These are phyloP conservation scores for Cladophialophora bantiana DNA, from an alignment of 2,329 filamentous ascomycete genomes.

Conservation along the genomic window DNA sequence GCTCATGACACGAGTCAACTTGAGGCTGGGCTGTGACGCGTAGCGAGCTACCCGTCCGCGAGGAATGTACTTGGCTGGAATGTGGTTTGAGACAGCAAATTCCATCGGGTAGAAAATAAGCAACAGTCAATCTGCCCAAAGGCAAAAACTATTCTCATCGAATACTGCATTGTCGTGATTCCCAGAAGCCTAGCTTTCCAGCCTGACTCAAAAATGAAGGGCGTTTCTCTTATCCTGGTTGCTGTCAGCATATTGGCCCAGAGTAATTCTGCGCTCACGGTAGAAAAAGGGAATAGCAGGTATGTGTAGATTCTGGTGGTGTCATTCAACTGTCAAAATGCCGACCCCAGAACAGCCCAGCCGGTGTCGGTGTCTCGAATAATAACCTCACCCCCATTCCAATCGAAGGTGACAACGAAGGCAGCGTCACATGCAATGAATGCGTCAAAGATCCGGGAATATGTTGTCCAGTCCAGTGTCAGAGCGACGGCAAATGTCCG, in stretches of 20 bases:
- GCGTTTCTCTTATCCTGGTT: slow-evolving; percentile 16
- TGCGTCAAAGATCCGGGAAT: slow-evolving; percentile 26
- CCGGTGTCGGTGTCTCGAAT: background rate
- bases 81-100: slow-evolving; percentile 21
- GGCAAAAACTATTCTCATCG: background rate
- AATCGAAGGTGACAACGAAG: slow-evolving; percentile 9
- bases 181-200: background rate
- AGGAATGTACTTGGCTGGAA: slow-evolving; percentile 38
- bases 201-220: slow-evolving; percentile 26
- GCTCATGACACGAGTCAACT: slow-evolving; percentile 12
- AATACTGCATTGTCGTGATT: background rate
- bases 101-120: slow-evolving; percentile 21
- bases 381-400: slow-evolving; percentile 9
- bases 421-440: slow-evolving; percentile 26
- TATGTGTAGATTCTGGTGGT: background rate
- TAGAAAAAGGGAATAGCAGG: slow-evolving; percentile 19
- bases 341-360: background rate
- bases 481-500: slow-evolving; percentile 23
- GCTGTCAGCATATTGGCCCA: slow-evolving; percentile 21
- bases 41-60: background rate
- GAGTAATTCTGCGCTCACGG: slow-evolving; percentile 8
- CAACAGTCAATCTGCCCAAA: background rate
- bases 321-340: background rate
- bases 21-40: slow-evolving; percentile 22
- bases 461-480: slow-evolving; percentile 25